phyloP scores from a whole-genome alignment of 768 basidiomycete genomes.

The Boletus subcaerulescens region DNA sequence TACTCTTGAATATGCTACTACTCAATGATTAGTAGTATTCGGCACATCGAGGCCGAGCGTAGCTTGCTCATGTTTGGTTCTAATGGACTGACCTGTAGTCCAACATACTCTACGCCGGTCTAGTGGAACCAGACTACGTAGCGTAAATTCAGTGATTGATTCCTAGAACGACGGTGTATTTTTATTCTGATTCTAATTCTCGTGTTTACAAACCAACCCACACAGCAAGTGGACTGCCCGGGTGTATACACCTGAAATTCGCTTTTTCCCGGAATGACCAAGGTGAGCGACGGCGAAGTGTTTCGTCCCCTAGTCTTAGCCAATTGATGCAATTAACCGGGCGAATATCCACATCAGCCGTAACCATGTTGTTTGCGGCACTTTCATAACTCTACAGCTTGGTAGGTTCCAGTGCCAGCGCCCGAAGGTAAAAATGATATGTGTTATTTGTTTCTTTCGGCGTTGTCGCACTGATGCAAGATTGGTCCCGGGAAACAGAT shows the following conservation, averaged over 20 bases:
- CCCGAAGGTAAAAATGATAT: not conserved
- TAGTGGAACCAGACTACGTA: not conserved
- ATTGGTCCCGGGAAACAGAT: not conserved
- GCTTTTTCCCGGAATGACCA: no score
- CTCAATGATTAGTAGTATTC: no score
- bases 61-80: no score
- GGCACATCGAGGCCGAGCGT: no score
- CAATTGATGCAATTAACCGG: not conserved
- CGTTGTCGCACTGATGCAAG: not conserved
- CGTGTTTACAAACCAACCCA: not conserved
- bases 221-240: not conserved
- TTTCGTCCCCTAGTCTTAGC: not conserved
- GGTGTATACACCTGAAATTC: no score
- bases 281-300: no score
- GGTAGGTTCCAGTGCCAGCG: constrained; percentile 16
- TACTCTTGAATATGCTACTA: no score
- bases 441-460: not conserved
- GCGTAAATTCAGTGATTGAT: not conserved
- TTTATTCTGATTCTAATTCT: not conserved
- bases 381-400: constrained; percentile 19
- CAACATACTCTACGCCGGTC: not conserved
- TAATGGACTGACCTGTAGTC: no score
- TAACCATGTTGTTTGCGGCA: not conserved
- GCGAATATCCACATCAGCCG: not conserved
- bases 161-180: not conserved